Evolutionary conservation across 108 stramenopile genomes (phyloP), one percentile per base, ranked within the genome.

Genomic region (Parmales sp.): DNA sequence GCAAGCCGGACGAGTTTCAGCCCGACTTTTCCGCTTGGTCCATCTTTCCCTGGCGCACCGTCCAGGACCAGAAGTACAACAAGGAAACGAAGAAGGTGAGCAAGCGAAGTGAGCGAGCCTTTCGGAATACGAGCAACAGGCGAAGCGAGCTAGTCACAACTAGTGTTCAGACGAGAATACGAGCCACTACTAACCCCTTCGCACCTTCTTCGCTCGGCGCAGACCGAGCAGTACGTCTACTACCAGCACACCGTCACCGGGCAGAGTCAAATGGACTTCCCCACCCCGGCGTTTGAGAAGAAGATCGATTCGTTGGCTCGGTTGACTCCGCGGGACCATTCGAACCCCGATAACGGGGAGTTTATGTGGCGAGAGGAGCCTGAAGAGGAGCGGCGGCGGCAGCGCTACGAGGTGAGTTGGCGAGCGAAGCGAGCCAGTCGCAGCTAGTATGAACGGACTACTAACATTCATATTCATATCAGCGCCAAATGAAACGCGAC

Each of bases 241-340:
- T 60, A 60, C 16, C n/a, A 60, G 26, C 29, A 60, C 16, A 34
- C 29, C 16, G 36, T 60, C 18, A 60, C 54, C 20, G 54, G 54
- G 7, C 13, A 34, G 54, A 60, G 31, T 28, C 54, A 60, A 34
- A 28, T 28, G 54, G 54, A 60, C 6, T 34, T 60, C 31, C 54
- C 54, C 8, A 60, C 29, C 6, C 54, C 54, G 9, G 54, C 54
- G 29, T 60, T 60, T 34, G 54, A 60, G 54, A 60, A 60, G 54
- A 60, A 60, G 54, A 60, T 60, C 16, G 54, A 60, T 6, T 28
- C 54, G 28, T 34, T 60, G 1, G 13, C 29, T 60, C 29, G 26
- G 54, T 34, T 60, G 16, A 60, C 54, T 13, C 54, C 54, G 3
- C 13, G 54, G 16, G 54, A 60, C 26, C 29, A 11, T 4, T 28